Evolutionary conservation across 148 eudicot species (phyloP).

Genomic region (Silene conica): DNA sequence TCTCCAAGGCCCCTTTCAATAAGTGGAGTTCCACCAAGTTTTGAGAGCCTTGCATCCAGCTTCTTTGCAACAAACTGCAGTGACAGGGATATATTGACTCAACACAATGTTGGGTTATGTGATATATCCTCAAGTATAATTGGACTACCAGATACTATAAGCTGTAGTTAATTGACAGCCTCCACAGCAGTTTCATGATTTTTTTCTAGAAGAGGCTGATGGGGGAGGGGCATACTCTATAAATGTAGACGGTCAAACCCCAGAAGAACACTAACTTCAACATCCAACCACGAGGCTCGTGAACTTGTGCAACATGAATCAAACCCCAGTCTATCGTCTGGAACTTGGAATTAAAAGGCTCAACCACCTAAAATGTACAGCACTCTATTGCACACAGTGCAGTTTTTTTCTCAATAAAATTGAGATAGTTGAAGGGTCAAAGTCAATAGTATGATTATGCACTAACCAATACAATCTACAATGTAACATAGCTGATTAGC

Average conservation of each 20-base stretch:
- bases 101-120: background rate
- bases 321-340: background rate
- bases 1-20: constrained; percentile 92
- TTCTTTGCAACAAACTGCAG: constrained; percentile 96
- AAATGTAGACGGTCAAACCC: background rate
- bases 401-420: background rate
- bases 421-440: too few relatives aligned
- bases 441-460: background rate
- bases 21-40: constrained; percentile 70
- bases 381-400: background rate
- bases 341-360: background rate
- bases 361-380: background rate
- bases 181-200: background rate
- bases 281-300: background rate
- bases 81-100: constrained; percentile 2
- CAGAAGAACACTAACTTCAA: background rate
- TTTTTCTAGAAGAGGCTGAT: background rate
- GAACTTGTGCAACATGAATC: background rate
- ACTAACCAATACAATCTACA: background rate
- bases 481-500: background rate
- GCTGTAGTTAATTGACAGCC: background rate
- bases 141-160: background rate
- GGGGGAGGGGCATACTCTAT: background rate
- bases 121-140: background rate
- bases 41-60: constrained; percentile 80